These are phyloP conservation scores for Chenopodium quinoa DNA, from an alignment of 148 eudicot species.

Conservation along the genomic window DNA sequence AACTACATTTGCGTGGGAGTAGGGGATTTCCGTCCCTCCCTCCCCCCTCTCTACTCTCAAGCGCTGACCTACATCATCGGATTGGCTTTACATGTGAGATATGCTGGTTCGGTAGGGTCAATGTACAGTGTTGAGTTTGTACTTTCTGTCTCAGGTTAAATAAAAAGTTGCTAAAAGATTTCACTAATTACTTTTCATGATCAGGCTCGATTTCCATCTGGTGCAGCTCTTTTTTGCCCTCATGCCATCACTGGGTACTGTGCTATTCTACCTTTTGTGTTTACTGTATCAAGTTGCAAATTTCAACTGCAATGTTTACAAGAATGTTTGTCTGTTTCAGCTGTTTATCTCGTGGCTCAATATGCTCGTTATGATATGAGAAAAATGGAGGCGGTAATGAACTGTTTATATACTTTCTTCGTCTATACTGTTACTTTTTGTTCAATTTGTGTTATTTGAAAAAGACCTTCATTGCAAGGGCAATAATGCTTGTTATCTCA, in stretches of 20 bases:
- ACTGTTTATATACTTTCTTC: not conserved
- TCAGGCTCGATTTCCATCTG: slow-evolving; percentile 90
- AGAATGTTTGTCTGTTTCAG: slow-evolving; percentile 47
- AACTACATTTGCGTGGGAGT: no score
- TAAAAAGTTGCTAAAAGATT: slow-evolving; percentile 10
- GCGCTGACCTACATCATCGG: no score
- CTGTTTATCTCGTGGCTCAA: slow-evolving; percentile 84
- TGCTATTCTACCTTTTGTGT: slow-evolving; percentile 9
- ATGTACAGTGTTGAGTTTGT: not conserved
- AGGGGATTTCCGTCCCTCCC: no score
- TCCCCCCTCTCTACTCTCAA: no score
- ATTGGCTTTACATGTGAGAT: no score
- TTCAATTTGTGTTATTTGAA: not conserved
- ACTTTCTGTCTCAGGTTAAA: not conserved
- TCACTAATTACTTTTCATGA: slow-evolving; percentile 24
- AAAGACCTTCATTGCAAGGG: not conserved
- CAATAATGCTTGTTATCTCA: not conserved
- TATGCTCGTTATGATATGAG: slow-evolving; percentile 77
- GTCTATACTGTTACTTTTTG: slow-evolving; percentile 4
- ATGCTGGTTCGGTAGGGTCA: no score
- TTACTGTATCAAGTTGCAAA: slow-evolving; percentile 8
- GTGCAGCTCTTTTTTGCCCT: slow-evolving; percentile 86
- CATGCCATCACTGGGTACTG: slow-evolving; percentile 85
- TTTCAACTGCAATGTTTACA: slow-evolving; percentile 26
- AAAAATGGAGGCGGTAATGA: slow-evolving; percentile 79